Evolutionary conservation across 2,329 filamentous ascomycete species (phyloP), one percentile per base, ranked within the genome.

Genomic region (Tolypocladium tundrense): DNA sequence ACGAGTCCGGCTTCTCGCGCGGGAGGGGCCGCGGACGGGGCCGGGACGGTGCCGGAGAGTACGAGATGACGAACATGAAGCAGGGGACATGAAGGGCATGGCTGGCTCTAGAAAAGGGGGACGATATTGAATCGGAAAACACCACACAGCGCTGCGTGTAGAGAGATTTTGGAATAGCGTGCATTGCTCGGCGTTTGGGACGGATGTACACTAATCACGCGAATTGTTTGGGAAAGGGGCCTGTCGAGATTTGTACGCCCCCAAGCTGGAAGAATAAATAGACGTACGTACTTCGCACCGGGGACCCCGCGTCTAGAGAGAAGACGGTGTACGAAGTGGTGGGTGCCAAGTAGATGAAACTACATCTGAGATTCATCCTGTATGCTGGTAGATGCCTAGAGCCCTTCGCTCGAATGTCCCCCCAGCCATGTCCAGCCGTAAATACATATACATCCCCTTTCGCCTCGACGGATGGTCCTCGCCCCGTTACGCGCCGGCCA

Each of bases 401-500:
- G 19, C 4, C n/a, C 19, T 35, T 35, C 2, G 48, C 48, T 35
- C 48, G 19, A 21, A 52, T 35, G 35, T 52, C 19, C 1, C 19
- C 5, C 21, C 2, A 21, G 41, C 41, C 5, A 21, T 3, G 2
- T 52, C 10, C 48, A 14, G 31, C 19, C 48, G 31, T 21, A n/a
- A 4, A 37, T 37, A 19, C 19, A 8, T 21, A 21, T 2, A 14
- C 0, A 35, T n/a, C 16, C 48, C 3, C 10, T 21, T 21, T 51
- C 48, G 10, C 11, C 31, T 9, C 4, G 2, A 19, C 14, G 7
- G 19, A 37, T 1, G 24, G 9, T 24, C 21, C 9, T 45, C 27
- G n/a, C n/a, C n/a, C 37, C 35, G 41, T n/a, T 70, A 90, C 54
- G 80, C 82, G 52, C 89, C 90, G 19, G 88, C 88, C 63, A 99